Evolutionary conservation across 371 early-diverging fungal genomes (phyloP).

Genomic region (Mortierella sp.): DNA sequence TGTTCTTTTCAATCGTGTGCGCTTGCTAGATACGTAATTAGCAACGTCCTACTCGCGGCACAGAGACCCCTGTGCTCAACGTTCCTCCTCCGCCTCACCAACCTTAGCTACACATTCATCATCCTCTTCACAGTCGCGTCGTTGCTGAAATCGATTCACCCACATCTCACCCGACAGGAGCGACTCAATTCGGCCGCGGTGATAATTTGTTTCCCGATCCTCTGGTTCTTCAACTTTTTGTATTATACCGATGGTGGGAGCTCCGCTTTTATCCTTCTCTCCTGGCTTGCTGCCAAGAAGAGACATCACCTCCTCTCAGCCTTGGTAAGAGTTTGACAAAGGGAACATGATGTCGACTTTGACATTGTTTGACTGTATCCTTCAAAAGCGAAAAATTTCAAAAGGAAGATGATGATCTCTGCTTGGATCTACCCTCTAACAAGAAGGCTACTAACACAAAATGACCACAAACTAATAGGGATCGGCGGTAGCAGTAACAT

Average conservation of each 20-base stretch:
- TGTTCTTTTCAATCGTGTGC: neutral
- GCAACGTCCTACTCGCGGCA: slow-evolving; percentile 51
- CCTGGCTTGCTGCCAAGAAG: slow-evolving; percentile 71
- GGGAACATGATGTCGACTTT: too few species aligned
- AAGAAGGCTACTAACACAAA: too few species aligned
- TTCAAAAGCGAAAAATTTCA: too few species aligned
- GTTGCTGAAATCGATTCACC: slow-evolving; percentile 59
- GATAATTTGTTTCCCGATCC: slow-evolving; percentile 82
- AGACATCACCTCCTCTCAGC: slow-evolving; percentile 66
- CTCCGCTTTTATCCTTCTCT: slow-evolving; percentile 80
- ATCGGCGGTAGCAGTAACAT: slow-evolving; percentile 72
- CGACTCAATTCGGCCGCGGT: slow-evolving; percentile 65
- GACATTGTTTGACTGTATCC: too few species aligned
- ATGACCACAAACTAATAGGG: slow-evolving; percentile 47
- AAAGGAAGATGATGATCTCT: too few species aligned
- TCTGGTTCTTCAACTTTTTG: slow-evolving; percentile 86
- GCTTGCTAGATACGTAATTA: slow-evolving; percentile 61
- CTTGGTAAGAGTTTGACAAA: slow-evolving; percentile 58
- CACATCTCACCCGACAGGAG: slow-evolving; percentile 32
- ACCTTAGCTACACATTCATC: slow-evolving; percentile 67
- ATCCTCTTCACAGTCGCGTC: slow-evolving; percentile 63
- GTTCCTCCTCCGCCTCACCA: slow-evolving; percentile 68
- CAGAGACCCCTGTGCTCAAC: slow-evolving; percentile 62
- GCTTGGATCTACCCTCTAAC: too few species aligned
- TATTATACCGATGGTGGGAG: slow-evolving; percentile 96